phyloP scores from a whole-genome alignment of 768 basidiomycete genomes.

The Kwoniella bestiolae region DNA sequence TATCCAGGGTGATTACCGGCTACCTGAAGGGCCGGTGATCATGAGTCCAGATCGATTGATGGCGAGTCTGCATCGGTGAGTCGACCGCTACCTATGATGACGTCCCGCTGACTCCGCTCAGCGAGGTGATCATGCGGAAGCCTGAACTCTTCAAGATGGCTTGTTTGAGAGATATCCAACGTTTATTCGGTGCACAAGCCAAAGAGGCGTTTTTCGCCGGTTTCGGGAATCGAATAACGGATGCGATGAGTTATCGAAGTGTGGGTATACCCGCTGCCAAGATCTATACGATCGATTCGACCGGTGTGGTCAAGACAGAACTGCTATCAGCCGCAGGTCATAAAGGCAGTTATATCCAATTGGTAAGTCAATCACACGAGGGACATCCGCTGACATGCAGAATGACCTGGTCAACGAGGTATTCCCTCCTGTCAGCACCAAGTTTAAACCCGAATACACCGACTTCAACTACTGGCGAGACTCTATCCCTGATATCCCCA shows the following conservation, averaged over 20 bases:
- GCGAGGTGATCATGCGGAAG: constrained; percentile 98
- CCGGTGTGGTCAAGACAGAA: constrained; percentile 95
- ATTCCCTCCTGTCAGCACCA: constrained; percentile 93
- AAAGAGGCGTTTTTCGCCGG: constrained; percentile 89
- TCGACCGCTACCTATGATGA: not conserved
- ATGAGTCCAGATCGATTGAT: constrained; percentile 97
- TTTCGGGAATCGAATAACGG: constrained; percentile 97
- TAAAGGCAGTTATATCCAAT: constrained; percentile 96
- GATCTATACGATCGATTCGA: constrained; percentile 93
- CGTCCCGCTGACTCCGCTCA: constrained; percentile 51
- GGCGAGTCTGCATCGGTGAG: constrained; percentile 88
- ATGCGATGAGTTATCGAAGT: constrained; percentile 94
- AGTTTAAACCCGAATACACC: constrained; percentile 84
- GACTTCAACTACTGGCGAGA: constrained; percentile 97
- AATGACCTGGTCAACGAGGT: constrained; percentile 99
- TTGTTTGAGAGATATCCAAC: constrained; percentile 89
- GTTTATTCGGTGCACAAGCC: constrained; percentile 71
- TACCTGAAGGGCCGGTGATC: constrained; percentile 98
- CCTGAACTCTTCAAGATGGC: constrained; percentile 99
- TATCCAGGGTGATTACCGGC: constrained; percentile 90
- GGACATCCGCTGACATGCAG: constrained; percentile 30
- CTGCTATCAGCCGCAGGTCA: constrained; percentile 94
- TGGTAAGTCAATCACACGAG: constrained; percentile 60
- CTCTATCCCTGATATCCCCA: constrained; percentile 72
- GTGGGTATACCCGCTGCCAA: constrained; percentile 91